A percentile compares a stretch with the other conserved stretches of the same genome.
Evolutionary conservation across 176 grass and related monocot species (phyloP).

Genomic region (Avena eriantha): DNA sequence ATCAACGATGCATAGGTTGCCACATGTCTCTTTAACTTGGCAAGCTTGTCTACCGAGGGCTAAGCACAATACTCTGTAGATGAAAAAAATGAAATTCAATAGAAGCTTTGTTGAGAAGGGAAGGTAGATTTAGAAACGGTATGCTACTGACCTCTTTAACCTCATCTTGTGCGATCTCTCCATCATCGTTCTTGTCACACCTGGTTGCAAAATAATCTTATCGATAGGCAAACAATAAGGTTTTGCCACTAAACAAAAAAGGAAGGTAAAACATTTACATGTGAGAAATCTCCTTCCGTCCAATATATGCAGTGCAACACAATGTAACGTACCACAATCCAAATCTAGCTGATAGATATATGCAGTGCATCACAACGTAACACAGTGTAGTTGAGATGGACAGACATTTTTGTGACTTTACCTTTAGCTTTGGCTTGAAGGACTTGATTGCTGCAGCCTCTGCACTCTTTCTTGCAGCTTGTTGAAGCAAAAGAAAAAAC

Average conservation of each 20-base stretch:
- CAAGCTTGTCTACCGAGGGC: constrained; percentile 80
- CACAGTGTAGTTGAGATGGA: background rate
- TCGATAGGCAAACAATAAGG: background rate
- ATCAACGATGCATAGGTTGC: constrained; percentile 77
- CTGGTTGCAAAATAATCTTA: background rate
- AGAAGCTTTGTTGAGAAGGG: background rate
- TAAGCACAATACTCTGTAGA: constrained; percentile 69
- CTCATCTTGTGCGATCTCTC: constrained; percentile 80
- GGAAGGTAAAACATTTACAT: constrained; percentile 54
- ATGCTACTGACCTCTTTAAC: constrained; percentile 63
- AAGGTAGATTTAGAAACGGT: background rate
- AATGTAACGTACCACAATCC: no score
- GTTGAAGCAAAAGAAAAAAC: constrained; percentile 49
- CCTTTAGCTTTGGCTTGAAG: constrained; percentile 96
- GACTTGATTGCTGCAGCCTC: constrained; percentile 60
- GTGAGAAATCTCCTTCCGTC: constrained; percentile 55
- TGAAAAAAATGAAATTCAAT: constrained; percentile 23
- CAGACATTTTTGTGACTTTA: constrained; percentile 4
- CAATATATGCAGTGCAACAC: no score
- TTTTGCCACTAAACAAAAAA: background rate
- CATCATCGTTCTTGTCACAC: constrained; percentile 60
- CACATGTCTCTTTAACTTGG: constrained; percentile 73
- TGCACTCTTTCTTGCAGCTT: constrained; percentile 62
- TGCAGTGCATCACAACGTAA: constrained; percentile 5
- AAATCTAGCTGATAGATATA: no score